Percentiles rank a stretch among this genome's conserved stretches.
phyloP scores from a whole-genome alignment of 768 basidiomycete genomes.

The Termitomyces heimii region DNA sequence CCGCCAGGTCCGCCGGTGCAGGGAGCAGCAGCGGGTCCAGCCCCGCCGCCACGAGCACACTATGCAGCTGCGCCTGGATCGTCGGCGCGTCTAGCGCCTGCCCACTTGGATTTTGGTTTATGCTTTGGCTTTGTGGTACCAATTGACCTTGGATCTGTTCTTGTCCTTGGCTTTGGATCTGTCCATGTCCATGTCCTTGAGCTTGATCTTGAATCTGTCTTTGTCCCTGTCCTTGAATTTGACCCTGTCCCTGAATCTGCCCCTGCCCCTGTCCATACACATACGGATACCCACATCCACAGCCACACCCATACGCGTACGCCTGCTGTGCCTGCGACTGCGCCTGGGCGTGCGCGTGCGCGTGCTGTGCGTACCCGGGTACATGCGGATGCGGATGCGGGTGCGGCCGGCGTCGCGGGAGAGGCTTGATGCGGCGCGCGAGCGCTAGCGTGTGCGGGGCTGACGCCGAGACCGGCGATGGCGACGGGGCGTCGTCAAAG shows the following conservation, averaged over 20 bases:
- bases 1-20: not conserved
- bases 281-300: not conserved
- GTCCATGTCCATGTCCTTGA: not conserved
- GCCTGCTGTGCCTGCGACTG: not conserved
- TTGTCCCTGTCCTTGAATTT: not conserved
- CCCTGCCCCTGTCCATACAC: not conserved
- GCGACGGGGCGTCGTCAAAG: too few species aligned
- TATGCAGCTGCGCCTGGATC: not conserved
- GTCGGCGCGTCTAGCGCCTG: not conserved
- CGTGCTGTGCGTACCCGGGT: too few species aligned
- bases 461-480: too few species aligned
- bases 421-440: constrained; percentile 41
- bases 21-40: not conserved
- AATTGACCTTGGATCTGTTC: too few species aligned
- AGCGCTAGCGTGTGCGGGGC: constrained; percentile 46
- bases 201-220: constrained; percentile 43
- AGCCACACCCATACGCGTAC: not conserved
- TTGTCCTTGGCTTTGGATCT: too few species aligned
- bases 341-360: too few species aligned
- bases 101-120: too few species aligned
- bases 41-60: not conserved
- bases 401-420: constrained; percentile 62
- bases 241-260: too few species aligned
- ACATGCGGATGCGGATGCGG: too few species aligned
- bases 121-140: too few species aligned